Evolutionary conservation across 225 moss, liverwort and hornwort genomes (phyloP).

Genomic region (Bryum argenteum): DNA sequence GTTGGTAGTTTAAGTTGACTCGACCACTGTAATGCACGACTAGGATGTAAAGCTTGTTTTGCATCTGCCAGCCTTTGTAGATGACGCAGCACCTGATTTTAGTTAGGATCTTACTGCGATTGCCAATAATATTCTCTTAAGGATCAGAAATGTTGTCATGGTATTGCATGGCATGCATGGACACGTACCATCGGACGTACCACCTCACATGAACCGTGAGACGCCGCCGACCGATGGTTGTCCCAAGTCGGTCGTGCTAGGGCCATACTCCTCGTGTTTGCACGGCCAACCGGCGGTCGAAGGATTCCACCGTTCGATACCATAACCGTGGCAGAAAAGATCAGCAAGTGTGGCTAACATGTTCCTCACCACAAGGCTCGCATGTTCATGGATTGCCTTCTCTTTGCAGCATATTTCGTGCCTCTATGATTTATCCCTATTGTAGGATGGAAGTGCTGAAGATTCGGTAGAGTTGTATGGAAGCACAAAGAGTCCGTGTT

Average conservation of each 20-base stretch:
- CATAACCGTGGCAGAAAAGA: constrained; percentile 42
- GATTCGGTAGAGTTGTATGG: constrained; percentile 3
- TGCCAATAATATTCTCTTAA: background rate
- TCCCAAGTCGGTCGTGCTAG: background rate
- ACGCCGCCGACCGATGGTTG: background rate
- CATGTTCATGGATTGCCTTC: constrained; percentile 10
- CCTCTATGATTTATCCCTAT: background rate
- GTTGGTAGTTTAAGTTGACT: background rate
- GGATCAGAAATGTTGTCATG: background rate
- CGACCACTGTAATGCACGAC: background rate
- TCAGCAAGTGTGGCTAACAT: constrained; percentile 20
- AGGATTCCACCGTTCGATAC: constrained; percentile 44
- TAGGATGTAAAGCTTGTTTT: background rate
- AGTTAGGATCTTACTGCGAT: background rate
- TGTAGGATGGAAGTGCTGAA: background rate
- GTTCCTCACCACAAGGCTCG: constrained; percentile 22
- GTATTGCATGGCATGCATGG: background rate
- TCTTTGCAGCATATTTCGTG: background rate
- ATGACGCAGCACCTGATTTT: background rate
- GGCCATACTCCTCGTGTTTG: constrained; percentile 16
- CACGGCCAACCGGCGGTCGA: constrained; percentile 28
- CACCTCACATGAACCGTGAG: constrained; percentile 20
- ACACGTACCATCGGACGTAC: background rate
- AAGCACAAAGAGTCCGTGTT: background rate
- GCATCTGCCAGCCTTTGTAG: constrained; percentile 1